These are phyloP conservation scores for Amanita rimosa DNA, from an alignment of 768 basidiomycete genomes.

Conservation along the genomic window DNA sequence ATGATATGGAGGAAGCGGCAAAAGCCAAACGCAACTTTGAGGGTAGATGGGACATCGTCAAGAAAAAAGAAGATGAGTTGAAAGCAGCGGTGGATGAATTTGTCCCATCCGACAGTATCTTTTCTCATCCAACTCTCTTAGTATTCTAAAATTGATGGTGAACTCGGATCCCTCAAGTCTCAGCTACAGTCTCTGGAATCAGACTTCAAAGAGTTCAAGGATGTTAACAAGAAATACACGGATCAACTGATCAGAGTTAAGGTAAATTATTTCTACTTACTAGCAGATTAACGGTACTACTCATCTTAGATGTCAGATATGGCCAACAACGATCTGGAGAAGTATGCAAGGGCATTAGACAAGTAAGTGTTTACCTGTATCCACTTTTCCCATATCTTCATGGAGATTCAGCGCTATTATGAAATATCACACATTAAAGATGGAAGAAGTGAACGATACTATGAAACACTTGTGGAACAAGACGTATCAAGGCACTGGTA, in stretches of 20 bases:
- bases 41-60: conserved; percentile 60
- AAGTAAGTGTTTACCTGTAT: conserved; percentile 43
- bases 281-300: neutral
- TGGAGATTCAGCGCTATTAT: conserved; percentile 75
- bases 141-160: conserved; percentile 77
- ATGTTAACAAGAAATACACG: conserved; percentile 76
- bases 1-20: conserved; percentile 80
- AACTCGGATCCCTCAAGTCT: conserved; percentile 61
- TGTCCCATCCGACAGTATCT: neutral
- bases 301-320: conserved; percentile 81
- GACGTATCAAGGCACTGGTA: conserved; percentile 97
- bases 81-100: conserved; percentile 45
- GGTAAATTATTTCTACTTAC: conserved; percentile 28
- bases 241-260: conserved; percentile 93
- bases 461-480: conserved; percentile 98
- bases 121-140: conserved; percentile 17
- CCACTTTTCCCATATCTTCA: neutral
- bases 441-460: conserved; percentile 99
- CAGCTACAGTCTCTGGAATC: conserved; percentile 54
- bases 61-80: conserved; percentile 61
- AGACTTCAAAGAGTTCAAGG: conserved; percentile 79
- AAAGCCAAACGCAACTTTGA: conserved; percentile 80
- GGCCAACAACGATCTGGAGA: conserved; percentile 95
- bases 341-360: conserved; percentile 94
- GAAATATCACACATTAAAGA: conserved; percentile 95